Evolutionary conservation across 2,329 filamentous ascomycete species (phyloP).

Genomic region (Cladosporium sp.): DNA sequence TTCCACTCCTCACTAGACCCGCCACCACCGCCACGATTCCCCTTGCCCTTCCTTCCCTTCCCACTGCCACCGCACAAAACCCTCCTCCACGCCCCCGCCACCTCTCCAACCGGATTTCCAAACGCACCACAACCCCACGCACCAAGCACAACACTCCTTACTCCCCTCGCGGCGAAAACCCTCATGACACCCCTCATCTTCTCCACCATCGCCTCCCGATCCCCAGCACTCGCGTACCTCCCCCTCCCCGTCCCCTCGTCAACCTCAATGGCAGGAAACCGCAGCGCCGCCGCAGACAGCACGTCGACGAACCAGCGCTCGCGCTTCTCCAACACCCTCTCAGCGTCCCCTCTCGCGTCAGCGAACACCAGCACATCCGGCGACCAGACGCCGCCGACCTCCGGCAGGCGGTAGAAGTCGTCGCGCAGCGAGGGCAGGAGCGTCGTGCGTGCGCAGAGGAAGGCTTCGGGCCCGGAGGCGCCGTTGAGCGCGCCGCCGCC

Average conservation of each 20-base stretch:
- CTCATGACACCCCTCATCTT: conserved; percentile 54
- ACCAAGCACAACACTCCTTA: conserved; percentile 48
- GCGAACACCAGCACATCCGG: conserved; percentile 53
- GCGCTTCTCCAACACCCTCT: conserved; percentile 32
- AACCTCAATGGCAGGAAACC: conserved; percentile 44
- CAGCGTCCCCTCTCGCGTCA: conserved; percentile 21
- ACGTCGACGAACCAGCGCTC: conserved; percentile 53
- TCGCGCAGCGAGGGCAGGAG: conserved; percentile 51
- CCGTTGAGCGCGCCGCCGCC: conserved; percentile 56
- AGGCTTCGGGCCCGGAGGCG: conserved; percentile 54
- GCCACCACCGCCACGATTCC: conserved; percentile 14
- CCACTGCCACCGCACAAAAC: conserved; percentile 26
- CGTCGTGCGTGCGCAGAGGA: conserved; percentile 53
- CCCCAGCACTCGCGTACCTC: conserved; percentile 32
- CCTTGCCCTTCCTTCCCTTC: conserved; percentile 22
- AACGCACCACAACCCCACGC: conserved; percentile 60
- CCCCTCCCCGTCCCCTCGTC: conserved; percentile 28
- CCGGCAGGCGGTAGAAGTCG: conserved; percentile 52
- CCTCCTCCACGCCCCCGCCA: conserved; percentile 48
- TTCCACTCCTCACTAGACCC: conserved; percentile 30
- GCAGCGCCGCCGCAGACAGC: conserved; percentile 50
- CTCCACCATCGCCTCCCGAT: conserved; percentile 41
- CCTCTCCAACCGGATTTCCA: conserved; percentile 52
- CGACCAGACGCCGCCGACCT: conserved; percentile 49
- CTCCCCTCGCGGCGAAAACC: conserved; percentile 39